phyloP scores from a whole-genome alignment of 768 basidiomycete species.

The Crassisporium funariophilum region DNA sequence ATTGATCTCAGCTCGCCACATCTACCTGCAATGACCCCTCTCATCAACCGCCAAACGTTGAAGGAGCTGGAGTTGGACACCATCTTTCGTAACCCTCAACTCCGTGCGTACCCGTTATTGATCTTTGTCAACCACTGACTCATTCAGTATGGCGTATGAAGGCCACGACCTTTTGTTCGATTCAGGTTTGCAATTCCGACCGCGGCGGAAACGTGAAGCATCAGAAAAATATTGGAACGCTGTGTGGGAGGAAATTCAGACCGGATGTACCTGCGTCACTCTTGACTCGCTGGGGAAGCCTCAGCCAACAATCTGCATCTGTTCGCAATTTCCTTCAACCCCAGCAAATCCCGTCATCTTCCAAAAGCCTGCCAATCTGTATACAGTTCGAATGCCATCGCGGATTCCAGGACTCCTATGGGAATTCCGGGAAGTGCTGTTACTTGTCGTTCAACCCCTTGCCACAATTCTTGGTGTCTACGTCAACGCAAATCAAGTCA shows the following conservation, averaged over 20 bases:
- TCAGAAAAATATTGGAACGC: constrained; percentile 87
- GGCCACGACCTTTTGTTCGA: constrained; percentile 93
- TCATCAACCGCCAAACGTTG: constrained; percentile 82
- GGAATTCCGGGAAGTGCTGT: constrained; percentile 80
- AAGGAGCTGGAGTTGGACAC: constrained; percentile 83
- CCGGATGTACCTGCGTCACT: constrained; percentile 83
- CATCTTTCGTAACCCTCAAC: constrained; percentile 87
- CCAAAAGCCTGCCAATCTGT: constrained; percentile 43
- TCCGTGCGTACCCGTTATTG: constrained; percentile 60
- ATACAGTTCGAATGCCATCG: constrained; percentile 70
- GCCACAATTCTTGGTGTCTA: constrained; percentile 59
- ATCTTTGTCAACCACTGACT: constrained; percentile 3
- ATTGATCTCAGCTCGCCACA: constrained; percentile 48
- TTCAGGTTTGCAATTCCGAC: constrained; percentile 79
- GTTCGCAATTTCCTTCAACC: constrained; percentile 45
- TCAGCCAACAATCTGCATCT: constrained; percentile 58
- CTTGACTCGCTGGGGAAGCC: constrained; percentile 58
- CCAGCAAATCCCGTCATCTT: constrained; percentile 43
- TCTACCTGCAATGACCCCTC: constrained; percentile 70
- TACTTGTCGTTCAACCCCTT: constrained; percentile 83
- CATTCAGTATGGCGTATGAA: constrained; percentile 33
- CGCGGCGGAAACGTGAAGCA: constrained; percentile 70
- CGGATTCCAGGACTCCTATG: constrained; percentile 68
- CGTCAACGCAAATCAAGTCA: constrained; percentile 58
- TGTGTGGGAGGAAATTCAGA: constrained; percentile 73